These are phyloP conservation scores for Penicillium sp. DNA, from an alignment of 2,329 filamentous ascomycete genomes.

Conservation along the genomic window DNA sequence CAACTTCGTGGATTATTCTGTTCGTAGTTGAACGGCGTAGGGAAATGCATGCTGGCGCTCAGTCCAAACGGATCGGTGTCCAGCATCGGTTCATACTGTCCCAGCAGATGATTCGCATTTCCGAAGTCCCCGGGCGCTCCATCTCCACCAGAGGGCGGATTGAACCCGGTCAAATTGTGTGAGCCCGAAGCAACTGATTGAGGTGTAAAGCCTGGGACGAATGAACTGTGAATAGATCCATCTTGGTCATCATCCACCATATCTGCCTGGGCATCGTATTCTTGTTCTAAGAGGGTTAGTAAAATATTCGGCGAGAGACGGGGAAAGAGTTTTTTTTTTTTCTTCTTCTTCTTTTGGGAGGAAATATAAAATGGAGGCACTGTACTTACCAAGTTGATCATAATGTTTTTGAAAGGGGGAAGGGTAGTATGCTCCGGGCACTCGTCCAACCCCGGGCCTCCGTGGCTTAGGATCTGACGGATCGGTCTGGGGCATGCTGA, in stretches of 20 bases:
- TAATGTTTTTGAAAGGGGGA: slow-evolving; percentile 92
- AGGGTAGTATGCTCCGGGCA: slow-evolving; percentile 70
- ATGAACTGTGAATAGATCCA: slow-evolving; percentile 71
- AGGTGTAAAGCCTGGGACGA: slow-evolving; percentile 57
- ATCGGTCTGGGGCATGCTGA: slow-evolving; percentile 44
- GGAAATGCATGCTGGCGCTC: slow-evolving; percentile 93
- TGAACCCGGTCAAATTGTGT: slow-evolving; percentile 49
- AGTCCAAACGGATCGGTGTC: slow-evolving; percentile 94
- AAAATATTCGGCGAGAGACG: neutral
- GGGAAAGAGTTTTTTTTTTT: too few relatives aligned
- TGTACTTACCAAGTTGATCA: slow-evolving; percentile 89
- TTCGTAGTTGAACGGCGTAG: slow-evolving; percentile 69
- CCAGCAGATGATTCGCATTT: slow-evolving; percentile 59
- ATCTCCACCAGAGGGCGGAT: slow-evolving; percentile 40
- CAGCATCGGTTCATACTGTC: slow-evolving; percentile 81
- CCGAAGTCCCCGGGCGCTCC: slow-evolving; percentile 46
- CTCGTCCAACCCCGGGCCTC: slow-evolving; percentile 37
- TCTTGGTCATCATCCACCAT: slow-evolving; percentile 83
- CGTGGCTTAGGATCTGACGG: slow-evolving; percentile 39
- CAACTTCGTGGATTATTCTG: slow-evolving; percentile 40
- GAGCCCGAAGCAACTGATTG: slow-evolving; percentile 49
- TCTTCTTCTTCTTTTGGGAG: too few relatives aligned
- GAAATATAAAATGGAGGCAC: slow-evolving; percentile 56
- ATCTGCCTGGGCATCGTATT: slow-evolving; percentile 89
- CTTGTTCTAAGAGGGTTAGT: slow-evolving; percentile 73